These are phyloP conservation scores for Mycena kentingensis DNA, from an alignment of 768 basidiomycete species.

Conservation along the genomic window DNA sequence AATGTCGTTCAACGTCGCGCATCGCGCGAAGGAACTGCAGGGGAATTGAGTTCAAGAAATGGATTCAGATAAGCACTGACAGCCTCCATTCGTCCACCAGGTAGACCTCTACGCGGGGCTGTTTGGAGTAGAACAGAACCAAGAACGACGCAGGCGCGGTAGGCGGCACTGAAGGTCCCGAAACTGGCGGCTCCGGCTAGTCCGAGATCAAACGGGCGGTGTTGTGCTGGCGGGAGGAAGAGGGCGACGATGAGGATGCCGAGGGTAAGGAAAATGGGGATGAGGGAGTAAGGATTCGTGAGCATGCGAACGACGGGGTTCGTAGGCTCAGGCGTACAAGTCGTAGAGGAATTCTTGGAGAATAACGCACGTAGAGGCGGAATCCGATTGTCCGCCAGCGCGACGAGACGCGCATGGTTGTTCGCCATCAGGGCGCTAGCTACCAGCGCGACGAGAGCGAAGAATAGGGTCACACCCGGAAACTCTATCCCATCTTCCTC, in stretches of 20 bases:
- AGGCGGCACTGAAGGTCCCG: conserved; percentile 81
- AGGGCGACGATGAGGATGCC: conserved; percentile 56
- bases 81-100: conserved; percentile 75
- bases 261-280: conserved; percentile 60
- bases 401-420: conserved; percentile 65
- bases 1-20: conserved; percentile 85
- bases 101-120: conserved; percentile 63
- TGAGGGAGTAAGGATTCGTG: conserved; percentile 74
- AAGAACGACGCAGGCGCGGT: conserved; percentile 79
- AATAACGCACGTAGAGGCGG: conserved; percentile 54
- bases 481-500: conserved; percentile 61
- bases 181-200: conserved; percentile 76
- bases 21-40: conserved; percentile 78
- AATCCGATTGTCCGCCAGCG: conserved; percentile 65
- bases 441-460: conserved; percentile 59
- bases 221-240: conserved; percentile 59
- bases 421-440: conserved; percentile 58
- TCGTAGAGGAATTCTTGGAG: conserved; percentile 43
- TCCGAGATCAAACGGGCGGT: conserved; percentile 79
- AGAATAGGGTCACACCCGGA: conserved; percentile 56
- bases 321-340: conserved; percentile 36
- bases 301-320: conserved; percentile 44
- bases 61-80: too few relatives aligned
- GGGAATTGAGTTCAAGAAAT: too few relatives aligned
- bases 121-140: conserved; percentile 91